Base-by-base conservation (phyloP, 805 yeast genomes). In the Hanseniaspora taiwanica region DNA sequence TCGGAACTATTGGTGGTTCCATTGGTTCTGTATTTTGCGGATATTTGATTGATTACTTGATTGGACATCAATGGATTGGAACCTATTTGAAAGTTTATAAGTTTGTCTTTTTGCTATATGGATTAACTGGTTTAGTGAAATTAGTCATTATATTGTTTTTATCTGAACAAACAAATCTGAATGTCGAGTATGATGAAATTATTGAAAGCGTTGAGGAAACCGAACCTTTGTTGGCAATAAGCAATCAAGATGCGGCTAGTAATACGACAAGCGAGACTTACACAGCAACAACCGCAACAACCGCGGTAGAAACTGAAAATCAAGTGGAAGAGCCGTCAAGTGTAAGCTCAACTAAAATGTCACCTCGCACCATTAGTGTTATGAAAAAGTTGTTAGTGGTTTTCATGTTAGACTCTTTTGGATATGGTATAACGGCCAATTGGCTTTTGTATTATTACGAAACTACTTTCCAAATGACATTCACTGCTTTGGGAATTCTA, bases 391-490 rank as follows among this genome's bases (percentile, higher is more conserved):
- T 80, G 4, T 58, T 78, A 19, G 55, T 69, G 6, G 67, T 79
- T 14, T 87, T 86, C 53, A 82, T 83, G 76, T 53, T 83, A 23
- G 96, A 86, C 57, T 84, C 95, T 1, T 68, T 86, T 38, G 96
- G 94, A 0, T 76, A 75, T 46, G 95, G 96, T 1, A 81, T 85
- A 85, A 78, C 94, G 2, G 66, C 77, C 35, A 80, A 94, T 1
- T 87, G 96, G 96, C 68, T 81, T 34, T 84, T 85, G 31, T 86
- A 79, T 55, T 86, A 82, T 59, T 78, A 83, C 63, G 72, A 75
- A 42, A 69, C 67, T 27, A 57, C 63, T 12, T 85, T 78, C 49
- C 47, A 56, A 2, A 59, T 74, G 21, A 56, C 76, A 1, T 75
- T 86, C 3, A 60, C 77, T 0, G 57, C 67, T 0, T 59, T 85